These are phyloP conservation scores for Scheffersomyces quercinus DNA, from an alignment of 1,139 yeast species.

Conservation along the genomic window DNA sequence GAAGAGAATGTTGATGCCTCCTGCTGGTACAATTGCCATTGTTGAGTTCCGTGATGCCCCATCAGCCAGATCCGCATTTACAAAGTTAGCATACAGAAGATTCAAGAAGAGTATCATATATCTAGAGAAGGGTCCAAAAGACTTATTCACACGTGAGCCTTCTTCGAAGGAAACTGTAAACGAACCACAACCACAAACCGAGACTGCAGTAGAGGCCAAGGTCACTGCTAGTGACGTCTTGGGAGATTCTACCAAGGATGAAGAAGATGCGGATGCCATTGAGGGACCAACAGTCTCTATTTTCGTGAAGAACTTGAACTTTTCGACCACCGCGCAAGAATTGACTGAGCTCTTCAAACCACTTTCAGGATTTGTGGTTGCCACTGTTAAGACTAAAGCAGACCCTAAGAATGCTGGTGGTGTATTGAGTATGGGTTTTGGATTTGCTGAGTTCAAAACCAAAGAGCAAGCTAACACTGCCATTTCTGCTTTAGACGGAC, in stretches of 20 bases:
- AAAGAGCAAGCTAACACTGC: conserved; percentile 80
- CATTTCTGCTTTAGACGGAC: conserved; percentile 71
- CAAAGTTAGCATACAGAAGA: conserved; percentile 82
- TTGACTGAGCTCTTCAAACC: conserved; percentile 64
- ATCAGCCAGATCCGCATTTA: conserved; percentile 85
- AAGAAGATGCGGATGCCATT: conserved; percentile 40
- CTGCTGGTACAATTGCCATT: conserved; percentile 94
- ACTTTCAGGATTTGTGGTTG: conserved; percentile 77
- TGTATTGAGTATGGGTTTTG: conserved; percentile 91
- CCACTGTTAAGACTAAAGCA: conserved; percentile 84
- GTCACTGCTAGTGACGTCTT: conserved; percentile 43
- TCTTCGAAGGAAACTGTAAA: conserved; percentile 30
- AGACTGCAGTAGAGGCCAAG: conserved; percentile 43
- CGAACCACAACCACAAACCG: conserved; percentile 11
- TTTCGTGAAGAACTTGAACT: conserved; percentile 89
- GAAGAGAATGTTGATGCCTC: conserved; percentile 86
- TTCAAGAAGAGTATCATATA: conserved; percentile 84
- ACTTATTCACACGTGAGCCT: conserved; percentile 67
- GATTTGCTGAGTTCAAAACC: conserved; percentile 86
- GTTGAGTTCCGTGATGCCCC: conserved; percentile 87
- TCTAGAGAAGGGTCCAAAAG: conserved; percentile 91
- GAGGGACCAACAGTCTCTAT: conserved; percentile 81
- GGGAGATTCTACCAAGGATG: conserved; percentile 29
- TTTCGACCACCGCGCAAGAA: conserved; percentile 65
- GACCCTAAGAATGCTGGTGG: conserved; percentile 73